phyloP scores from a whole-genome alignment of 768 basidiomycete genomes.

The Leucocoprinus leucothites region DNA sequence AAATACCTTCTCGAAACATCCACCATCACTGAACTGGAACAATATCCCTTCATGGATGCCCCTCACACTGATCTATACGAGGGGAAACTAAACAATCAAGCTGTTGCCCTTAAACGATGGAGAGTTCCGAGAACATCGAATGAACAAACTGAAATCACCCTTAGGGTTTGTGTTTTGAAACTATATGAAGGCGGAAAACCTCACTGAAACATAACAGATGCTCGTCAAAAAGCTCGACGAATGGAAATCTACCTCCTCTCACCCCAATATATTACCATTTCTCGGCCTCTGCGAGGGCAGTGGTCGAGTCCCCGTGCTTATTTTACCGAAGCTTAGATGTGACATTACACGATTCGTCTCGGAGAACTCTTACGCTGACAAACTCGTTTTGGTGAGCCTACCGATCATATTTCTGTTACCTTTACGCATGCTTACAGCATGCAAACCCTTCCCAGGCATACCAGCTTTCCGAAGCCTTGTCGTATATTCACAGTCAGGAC shows the following conservation, averaged over 20 bases:
- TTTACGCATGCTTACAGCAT: not conserved
- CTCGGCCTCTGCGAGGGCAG: conserved; percentile 14
- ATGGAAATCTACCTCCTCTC: conserved; percentile 17
- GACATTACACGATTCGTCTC: conserved; percentile 16
- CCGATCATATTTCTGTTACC: no score
- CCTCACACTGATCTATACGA: not conserved
- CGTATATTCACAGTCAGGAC: conserved; percentile 3
- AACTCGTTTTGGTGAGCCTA: conserved; percentile 12
- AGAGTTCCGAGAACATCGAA: not conserved
- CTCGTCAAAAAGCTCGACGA: conserved; percentile 14
- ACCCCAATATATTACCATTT: conserved; percentile 17
- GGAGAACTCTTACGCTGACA: conserved; percentile 5
- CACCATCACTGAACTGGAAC: not conserved
- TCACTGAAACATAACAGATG: not conserved
- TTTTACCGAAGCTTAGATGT: conserved; percentile 7
- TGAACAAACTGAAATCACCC: not conserved
- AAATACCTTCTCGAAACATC: not conserved
- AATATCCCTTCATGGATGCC: not conserved
- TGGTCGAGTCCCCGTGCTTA: conserved; percentile 10
- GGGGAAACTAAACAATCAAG: not conserved
- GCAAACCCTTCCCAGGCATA: not conserved
- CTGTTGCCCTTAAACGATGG: not conserved
- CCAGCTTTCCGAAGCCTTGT: conserved; percentile 1
- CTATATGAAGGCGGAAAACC: no score
- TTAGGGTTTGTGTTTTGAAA: not conserved